phyloP scores from a whole-genome alignment of 2,329 filamentous ascomycete genomes.

The Rosellinia necatrix region DNA sequence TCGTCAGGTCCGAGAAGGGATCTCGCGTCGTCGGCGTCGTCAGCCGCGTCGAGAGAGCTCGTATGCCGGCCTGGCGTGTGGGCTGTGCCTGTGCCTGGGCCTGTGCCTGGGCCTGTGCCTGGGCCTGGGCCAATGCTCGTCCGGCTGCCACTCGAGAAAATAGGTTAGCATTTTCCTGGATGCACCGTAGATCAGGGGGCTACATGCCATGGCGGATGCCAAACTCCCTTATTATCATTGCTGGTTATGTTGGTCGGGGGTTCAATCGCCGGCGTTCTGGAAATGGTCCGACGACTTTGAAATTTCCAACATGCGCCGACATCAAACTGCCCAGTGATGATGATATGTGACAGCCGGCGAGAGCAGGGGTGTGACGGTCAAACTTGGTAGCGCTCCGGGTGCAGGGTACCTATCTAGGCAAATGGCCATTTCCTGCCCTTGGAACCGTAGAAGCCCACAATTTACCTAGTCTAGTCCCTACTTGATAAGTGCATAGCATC shows the following conservation, averaged over 20 bases:
- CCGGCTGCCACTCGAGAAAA: constrained; percentile 52
- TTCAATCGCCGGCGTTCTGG: constrained; percentile 2
- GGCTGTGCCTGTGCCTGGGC: too few species aligned
- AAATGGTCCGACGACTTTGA: constrained; percentile 21
- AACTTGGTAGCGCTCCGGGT: constrained; percentile 11
- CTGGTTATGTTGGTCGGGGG: constrained; percentile 7
- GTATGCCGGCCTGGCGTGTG: constrained; percentile 45
- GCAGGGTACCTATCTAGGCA: background rate
- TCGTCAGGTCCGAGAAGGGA: constrained; percentile 31
- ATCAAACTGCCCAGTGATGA: background rate
- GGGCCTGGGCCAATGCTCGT: constrained; percentile 56
- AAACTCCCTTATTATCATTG: constrained; percentile 43
- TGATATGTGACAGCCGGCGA: background rate
- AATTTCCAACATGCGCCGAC: constrained; percentile 26
- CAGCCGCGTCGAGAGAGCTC: constrained; percentile 46
- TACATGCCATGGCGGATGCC: constrained; percentile 39
- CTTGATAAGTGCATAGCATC: too few species aligned
- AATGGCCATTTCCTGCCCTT: too few species aligned
- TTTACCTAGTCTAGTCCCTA: too few species aligned
- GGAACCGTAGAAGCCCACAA: background rate
- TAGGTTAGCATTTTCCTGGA: constrained; percentile 18
- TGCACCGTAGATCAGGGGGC: background rate
- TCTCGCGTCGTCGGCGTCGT: constrained; percentile 33
- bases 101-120: too few species aligned
- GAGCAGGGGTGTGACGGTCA: constrained; percentile 1